Base-by-base conservation (phyloP, 176 grass and related monocot genomes). In the Elaeis guineensis region DNA sequence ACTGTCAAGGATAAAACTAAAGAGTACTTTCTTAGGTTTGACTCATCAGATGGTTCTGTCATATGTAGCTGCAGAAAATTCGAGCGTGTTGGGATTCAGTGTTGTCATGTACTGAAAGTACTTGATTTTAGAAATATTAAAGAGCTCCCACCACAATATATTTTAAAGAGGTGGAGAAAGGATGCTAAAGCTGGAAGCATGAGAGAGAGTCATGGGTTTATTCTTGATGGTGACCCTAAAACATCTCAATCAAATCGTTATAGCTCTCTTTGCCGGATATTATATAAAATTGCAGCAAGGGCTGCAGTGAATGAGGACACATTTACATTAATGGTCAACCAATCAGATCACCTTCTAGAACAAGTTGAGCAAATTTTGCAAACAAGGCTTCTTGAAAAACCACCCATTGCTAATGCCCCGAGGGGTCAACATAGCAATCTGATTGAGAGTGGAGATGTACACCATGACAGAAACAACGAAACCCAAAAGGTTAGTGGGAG, bases 61-160 rank as follows among this genome's bases (percentile, higher is more conserved):
- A 75, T 77, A 23, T 96, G 92, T 65, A 96, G 82, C 30, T 90
- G 92, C 59, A 89, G 78, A 71, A 96, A 72, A 52, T 80, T 90
- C 75, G 92, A 90, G 87, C 57, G 52, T 74, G 50, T 64, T 71
- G 92, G 87, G 61, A 72, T 96, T 55, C 73, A 86, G 63, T 96
- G 92, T 78, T 90, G 83, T 49, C 92, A 96, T 83, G 59, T 88
- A 75, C 62, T 96, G 52, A 96, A 96, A 73, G 80, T 96, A 70
- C 81, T 82, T 62, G 92, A 85, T 50, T 61, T 88, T 22, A 88
- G 75, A 67, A 90, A 72, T 66, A 63, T 90, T 35, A 80, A 85
- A 85, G 86, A 96, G 66, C 80, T 90, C 56, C 64, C 77, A 52
- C 55, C 17, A 16, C 81, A 85, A 30, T 96, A 84, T 69, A 80